phyloP scores from a whole-genome alignment of 2,329 filamentous ascomycete genomes.

The Helotiales sp. region DNA sequence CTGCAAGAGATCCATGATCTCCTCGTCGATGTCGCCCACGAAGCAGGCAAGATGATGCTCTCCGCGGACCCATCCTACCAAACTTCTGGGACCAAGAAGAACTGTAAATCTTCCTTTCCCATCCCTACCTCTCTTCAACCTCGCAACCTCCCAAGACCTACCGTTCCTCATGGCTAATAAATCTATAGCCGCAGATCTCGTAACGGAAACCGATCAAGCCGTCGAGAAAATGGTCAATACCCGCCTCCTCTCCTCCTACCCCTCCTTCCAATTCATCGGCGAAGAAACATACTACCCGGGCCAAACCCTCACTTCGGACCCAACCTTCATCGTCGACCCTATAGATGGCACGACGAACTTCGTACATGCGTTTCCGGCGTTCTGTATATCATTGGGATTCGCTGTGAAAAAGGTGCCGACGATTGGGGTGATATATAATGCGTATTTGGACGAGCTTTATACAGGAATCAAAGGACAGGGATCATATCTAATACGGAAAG shows the following conservation, averaged over 20 bases:
- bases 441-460: conserved; percentile 69
- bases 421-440: conserved; percentile 80
- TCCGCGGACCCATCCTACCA: conserved; percentile 59
- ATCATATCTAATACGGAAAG: conserved; percentile 50
- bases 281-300: conserved; percentile 77
- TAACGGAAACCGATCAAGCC: conserved; percentile 67
- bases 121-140: neutral
- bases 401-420: conserved; percentile 60
- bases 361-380: conserved; percentile 72
- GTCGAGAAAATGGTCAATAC: conserved; percentile 62
- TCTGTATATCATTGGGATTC: conserved; percentile 76
- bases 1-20: conserved; percentile 62
- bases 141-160: neutral
- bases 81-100: conserved; percentile 61
- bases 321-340: conserved; percentile 80
- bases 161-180: conserved; percentile 9
- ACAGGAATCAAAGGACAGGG: conserved; percentile 68
- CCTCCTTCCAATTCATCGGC: conserved; percentile 64
- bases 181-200: conserved; percentile 62
- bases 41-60: conserved; percentile 65
- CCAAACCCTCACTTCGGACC: conserved; percentile 58
- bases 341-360: conserved; percentile 86
- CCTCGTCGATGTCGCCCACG: conserved; percentile 58
- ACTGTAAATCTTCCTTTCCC: conserved; percentile 45
- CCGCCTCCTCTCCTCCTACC: conserved; percentile 53